Base-by-base conservation (phyloP, 768 basidiomycete species). In the Chalciporus chontae region DNA sequence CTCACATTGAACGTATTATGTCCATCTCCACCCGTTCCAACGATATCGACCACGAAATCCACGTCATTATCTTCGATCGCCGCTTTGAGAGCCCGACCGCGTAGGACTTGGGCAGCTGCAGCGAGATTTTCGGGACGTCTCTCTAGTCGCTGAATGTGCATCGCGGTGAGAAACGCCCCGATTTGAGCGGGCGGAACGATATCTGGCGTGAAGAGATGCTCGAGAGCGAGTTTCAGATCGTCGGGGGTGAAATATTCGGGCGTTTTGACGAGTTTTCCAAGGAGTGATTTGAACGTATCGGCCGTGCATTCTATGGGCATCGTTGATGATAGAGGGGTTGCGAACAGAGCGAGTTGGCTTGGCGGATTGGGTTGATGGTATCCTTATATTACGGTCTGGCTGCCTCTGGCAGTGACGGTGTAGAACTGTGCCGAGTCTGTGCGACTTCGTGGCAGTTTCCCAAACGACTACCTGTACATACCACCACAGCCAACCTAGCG, bases 1-100 rank as follows among this genome's bases (percentile, higher is more conserved):
- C 92, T 94, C 45, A 97, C 94, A 65, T 98, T 97, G 78, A 94
- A 97, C 0, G 94, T 85, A 62, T 97, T 90, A 68, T 94, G 83
- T 0, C 94, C 94, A 69, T 97, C 96, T 7, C 96, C 95, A 10
- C 95, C 66, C 0, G 67, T 69, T 3, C 67, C 67, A 34, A 70
- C 67, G 42, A 69, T 66, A 51, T 69, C 67, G 5, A 79, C 86
- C 13, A 90, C 79, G 47, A 90, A 90, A 65, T 94, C 90, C 5
- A 73, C 67, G 38, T 84, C 78, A 2, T 65, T 66, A 26, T 78
- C 76, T 46, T 83, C 74, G 32, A 90, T 77, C 2, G 70, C 71
- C 2, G 84, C 84, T 37, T 77, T 76, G 45, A 90, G 65, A 3
- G 90, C 81, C 19, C 84, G 80, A n/a, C 77, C 71, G 21, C 84